phyloP scores from a whole-genome alignment of 2,329 filamentous ascomycete species.

The Camillea tinctor region DNA sequence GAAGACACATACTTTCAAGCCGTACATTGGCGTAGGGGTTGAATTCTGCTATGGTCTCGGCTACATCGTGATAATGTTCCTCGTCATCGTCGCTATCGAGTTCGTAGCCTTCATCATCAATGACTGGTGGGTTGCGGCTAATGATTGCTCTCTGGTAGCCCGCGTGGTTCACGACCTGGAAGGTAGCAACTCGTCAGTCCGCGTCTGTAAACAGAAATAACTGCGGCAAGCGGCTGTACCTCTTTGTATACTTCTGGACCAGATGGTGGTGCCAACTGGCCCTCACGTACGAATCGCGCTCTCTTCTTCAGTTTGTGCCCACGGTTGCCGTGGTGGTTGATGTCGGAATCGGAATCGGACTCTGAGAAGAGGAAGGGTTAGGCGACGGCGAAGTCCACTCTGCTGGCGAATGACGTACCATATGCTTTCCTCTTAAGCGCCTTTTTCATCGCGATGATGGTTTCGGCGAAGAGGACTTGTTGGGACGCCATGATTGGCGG shows the following conservation, averaged over 20 bases:
- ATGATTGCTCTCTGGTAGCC: constrained; percentile 73
- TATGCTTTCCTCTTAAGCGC: constrained; percentile 64
- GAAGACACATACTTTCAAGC: constrained; percentile 60
- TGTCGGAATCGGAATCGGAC: constrained; percentile 73
- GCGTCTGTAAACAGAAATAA: background rate
- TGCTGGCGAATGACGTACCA: constrained; percentile 40
- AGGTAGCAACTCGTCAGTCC: constrained; percentile 14
- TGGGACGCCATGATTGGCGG: constrained; percentile 49
- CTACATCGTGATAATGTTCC: constrained; percentile 59
- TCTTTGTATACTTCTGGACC: constrained; percentile 70
- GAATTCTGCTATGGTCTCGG: constrained; percentile 62
- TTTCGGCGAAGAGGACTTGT: constrained; percentile 64
- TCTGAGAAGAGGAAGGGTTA: constrained; percentile 47
- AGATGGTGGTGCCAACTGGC: constrained; percentile 64
- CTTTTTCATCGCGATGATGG: constrained; percentile 67
- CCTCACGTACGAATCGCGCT: constrained; percentile 68
- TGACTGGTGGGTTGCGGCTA: constrained; percentile 67
- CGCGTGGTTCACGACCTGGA: constrained; percentile 68
- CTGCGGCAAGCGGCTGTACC: constrained; percentile 44
- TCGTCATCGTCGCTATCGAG: constrained; percentile 71
- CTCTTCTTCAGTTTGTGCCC: constrained; percentile 77
- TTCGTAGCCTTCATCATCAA: constrained; percentile 78
- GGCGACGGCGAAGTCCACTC: constrained; percentile 14
- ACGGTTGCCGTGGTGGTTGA: constrained; percentile 69
- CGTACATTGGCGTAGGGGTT: constrained; percentile 73